Evolutionary conservation across 352 stramenopile genomes (phyloP), one percentile per base, ranked within the genome.

Genomic region (Pythium volutum): DNA sequence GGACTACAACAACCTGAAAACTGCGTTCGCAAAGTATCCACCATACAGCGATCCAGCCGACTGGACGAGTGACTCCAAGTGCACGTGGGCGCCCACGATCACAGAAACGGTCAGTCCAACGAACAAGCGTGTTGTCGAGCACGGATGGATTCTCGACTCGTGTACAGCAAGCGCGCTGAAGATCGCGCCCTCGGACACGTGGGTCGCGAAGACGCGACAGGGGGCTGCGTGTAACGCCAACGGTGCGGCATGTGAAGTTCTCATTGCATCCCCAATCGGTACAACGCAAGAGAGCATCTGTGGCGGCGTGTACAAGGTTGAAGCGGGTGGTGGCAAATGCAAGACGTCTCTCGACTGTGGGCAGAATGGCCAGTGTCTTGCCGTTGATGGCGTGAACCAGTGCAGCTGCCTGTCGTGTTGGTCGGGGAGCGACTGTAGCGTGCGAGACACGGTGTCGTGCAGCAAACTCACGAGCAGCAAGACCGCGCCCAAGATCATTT

Each of bases 231-330:
- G 86, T 66, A 79, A 77, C 26, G 67, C 87, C 51, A 60, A 73
- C 38, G 86, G 86, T 47, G 70, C 63, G 4, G 79, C 70, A 25
- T 95, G 86, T 59, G 82, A 93, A 60, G 86, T 95, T 10, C 26
- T 56, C 0, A 38, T 95, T 10, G 67, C 71, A 1, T 61, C 57
- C 16, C 41, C 68, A 6, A 36, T 91, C 27, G 79, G 78, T 18
- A 95, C 83, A 7, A 91, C 84, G 0, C 79, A 95, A 53, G 79
- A 90, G 56, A 73, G 84, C 8, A 84, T 95, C 66, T 95, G 86
- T 48, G 86, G 86, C 29, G 66, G 53, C 14, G 54, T 73, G 12
- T 84, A 88, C 59, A 72, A 83, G 57, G 79, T 91, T 20, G 72
- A 73, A 39, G 73, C 70, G 23, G 85, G 85, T 33, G 85, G 85